These are phyloP conservation scores for Stagonosporopsis chrysanthemi DNA, from an alignment of 2,329 filamentous ascomycete genomes.

Conservation along the genomic window DNA sequence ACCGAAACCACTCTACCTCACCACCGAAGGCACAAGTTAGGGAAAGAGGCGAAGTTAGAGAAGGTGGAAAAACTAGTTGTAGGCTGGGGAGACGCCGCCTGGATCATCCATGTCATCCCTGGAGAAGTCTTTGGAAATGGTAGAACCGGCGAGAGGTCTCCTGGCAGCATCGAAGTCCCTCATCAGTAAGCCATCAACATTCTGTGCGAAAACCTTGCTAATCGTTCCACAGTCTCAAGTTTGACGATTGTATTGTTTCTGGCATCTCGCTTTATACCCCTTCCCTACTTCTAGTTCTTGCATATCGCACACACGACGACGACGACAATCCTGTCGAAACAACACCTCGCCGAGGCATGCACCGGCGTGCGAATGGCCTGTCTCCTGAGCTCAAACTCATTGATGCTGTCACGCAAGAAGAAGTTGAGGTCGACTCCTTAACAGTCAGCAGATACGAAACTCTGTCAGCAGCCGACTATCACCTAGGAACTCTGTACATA, in stretches of 20 bases:
- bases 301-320: slow-evolving; percentile 80
- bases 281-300: slow-evolving; percentile 87
- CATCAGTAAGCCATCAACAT: slow-evolving; percentile 73
- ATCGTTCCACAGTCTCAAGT: slow-evolving; percentile 68
- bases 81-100: slow-evolving; percentile 95
- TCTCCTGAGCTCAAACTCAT: slow-evolving; percentile 91
- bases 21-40: slow-evolving; percentile 55
- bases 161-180: slow-evolving; percentile 85
- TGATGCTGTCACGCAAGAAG: slow-evolving; percentile 80
- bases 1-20: slow-evolving; percentile 44
- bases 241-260: slow-evolving; percentile 96
- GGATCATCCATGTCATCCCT: slow-evolving; percentile 91
- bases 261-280: slow-evolving; percentile 96
- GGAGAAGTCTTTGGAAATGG: slow-evolving; percentile 69
- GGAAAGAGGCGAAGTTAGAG: slow-evolving; percentile 40
- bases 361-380: slow-evolving; percentile 77
- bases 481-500: slow-evolving; percentile 83
- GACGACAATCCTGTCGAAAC: slow-evolving; percentile 67
- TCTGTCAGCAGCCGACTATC: slow-evolving; percentile 88
- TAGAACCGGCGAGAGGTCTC: slow-evolving; percentile 72
- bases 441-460: slow-evolving; percentile 86
- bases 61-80: slow-evolving; percentile 79
- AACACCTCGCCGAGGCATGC: slow-evolving; percentile 70
- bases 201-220: slow-evolving; percentile 35
- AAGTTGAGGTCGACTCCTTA: slow-evolving; percentile 86